Percentiles rank a stretch among this genome's conserved stretches.
Conservation (phyloP, 768 basidiomycete species). For the Leccinellum albellum region DNA sequence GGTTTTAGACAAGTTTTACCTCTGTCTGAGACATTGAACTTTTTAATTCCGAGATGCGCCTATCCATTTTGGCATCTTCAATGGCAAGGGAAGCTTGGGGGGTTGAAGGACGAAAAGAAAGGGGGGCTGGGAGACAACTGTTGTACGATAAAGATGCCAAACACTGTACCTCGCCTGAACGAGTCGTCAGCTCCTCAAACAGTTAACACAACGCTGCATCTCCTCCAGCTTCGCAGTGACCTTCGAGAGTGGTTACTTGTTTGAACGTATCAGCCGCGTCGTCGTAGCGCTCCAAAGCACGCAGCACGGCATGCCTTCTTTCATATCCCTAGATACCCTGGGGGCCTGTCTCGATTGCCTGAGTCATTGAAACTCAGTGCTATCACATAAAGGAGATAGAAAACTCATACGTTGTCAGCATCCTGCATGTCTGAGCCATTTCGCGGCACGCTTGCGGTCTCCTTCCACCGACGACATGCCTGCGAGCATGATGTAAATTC, state of each 20-base stretch:
- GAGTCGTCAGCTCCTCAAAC: no score
- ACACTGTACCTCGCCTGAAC: no score
- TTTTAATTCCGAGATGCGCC: no score
- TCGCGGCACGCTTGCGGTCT: not conserved
- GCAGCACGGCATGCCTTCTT: constrained; percentile 2
- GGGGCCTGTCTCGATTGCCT: no score
- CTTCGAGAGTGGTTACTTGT: no score
- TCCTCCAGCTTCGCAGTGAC: no score
- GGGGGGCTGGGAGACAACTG: constrained; percentile 7
- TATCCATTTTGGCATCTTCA: not conserved
- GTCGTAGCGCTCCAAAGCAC: no score
- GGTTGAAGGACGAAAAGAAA: not conserved
- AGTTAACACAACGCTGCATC: no score
- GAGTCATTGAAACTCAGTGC: no score
- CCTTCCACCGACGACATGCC: not conserved
- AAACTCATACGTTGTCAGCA: no score
- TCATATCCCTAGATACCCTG: no score
- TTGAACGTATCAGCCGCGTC: not conserved
- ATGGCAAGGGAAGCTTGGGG: not conserved
- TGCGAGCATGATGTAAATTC: constrained; percentile 3
- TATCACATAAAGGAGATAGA: no score
- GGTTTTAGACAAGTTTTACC: not conserved
- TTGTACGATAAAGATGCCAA: constrained; percentile 8
- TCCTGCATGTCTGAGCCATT: constrained; percentile 1
- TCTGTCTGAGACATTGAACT: not conserved